phyloP scores from a whole-genome alignment of 2,329 filamentous ascomycete genomes.

The Penicillium sp. region DNA sequence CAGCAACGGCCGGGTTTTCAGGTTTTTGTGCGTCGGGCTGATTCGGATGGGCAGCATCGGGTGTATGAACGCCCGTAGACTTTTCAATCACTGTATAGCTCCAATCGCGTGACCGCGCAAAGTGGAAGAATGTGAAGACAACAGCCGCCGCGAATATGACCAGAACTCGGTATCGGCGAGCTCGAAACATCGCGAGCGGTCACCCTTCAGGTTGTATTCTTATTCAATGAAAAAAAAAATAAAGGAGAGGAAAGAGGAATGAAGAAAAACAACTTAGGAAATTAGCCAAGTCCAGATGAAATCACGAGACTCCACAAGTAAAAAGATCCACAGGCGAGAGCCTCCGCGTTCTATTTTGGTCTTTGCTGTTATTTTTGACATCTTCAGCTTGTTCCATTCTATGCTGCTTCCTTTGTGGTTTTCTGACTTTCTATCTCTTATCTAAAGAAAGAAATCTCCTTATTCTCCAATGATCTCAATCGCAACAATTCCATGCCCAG shows the following conservation, averaged over 20 bases:
- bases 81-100: constrained; percentile 12
- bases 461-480: too few species aligned
- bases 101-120: constrained; percentile 40
- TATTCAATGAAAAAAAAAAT: not conserved
- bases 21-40: constrained; percentile 1
- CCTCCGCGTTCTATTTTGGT: constrained; percentile 1
- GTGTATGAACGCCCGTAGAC: constrained; percentile 1
- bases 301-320: constrained; percentile 9
- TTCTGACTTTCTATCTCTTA: too few species aligned
- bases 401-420: not conserved
- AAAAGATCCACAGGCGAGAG: constrained; percentile 6
- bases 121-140: constrained; percentile 44
- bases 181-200: constrained; percentile 37
- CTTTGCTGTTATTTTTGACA: not conserved
- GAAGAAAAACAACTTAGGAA: not conserved
- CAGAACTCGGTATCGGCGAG: constrained; percentile 43
- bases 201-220: constrained; percentile 2
- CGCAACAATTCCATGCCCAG: not conserved
- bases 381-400: not conserved
- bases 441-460: not conserved
- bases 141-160: constrained; percentile 39
- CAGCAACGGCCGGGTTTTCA: not conserved
- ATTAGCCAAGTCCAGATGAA: constrained; percentile 6
- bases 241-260: constrained; percentile 1
- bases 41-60: constrained; percentile 6